phyloP scores from a whole-genome alignment of 371 early-diverging fungal genomes.

The Mucor lusitanicus region DNA sequence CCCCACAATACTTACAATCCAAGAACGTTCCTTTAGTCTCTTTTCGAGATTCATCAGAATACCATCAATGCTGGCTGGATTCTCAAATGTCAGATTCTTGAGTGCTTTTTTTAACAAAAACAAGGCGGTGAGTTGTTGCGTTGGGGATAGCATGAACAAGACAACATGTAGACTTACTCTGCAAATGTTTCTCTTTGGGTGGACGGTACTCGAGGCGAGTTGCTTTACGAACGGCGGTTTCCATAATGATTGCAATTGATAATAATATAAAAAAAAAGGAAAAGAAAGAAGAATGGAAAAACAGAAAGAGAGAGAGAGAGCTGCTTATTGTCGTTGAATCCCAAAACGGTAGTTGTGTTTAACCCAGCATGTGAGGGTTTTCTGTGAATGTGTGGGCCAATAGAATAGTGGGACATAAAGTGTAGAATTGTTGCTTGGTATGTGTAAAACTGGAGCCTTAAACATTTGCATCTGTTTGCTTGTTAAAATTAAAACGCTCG shows the following conservation, averaged over 20 bases:
- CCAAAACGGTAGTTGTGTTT: neutral
- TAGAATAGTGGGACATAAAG: neutral
- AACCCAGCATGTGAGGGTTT: neutral
- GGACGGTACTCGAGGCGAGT: constrained; percentile 73
- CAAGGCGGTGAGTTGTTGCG: neutral
- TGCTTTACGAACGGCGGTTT: constrained; percentile 82
- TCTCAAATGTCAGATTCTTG: constrained; percentile 44
- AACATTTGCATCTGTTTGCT: neutral
- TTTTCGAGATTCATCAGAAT: constrained; percentile 62
- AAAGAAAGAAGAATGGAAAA: neutral
- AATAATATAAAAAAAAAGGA: neutral
- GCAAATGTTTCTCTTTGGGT: constrained; percentile 85
- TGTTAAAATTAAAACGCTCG: neutral
- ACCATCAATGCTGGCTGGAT: constrained; percentile 42
- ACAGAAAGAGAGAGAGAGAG: neutral
- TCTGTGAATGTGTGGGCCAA: neutral
- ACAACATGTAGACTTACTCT: constrained; percentile 50
- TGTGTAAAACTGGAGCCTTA: neutral
- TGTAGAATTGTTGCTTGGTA: too few relatives aligned
- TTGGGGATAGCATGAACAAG: neutral
- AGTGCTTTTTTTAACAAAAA: constrained; percentile 39
- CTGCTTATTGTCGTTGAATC: neutral
- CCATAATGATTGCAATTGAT: constrained; percentile 43
- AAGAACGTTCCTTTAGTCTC: constrained; percentile 69
- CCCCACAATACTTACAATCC: constrained; percentile 63